A percentile compares a stretch with the other conserved stretches of the same genome.
These are phyloP conservation scores for Dysphania ambrosioides DNA, from an alignment of 148 eudicot species.

Conservation along the genomic window DNA sequence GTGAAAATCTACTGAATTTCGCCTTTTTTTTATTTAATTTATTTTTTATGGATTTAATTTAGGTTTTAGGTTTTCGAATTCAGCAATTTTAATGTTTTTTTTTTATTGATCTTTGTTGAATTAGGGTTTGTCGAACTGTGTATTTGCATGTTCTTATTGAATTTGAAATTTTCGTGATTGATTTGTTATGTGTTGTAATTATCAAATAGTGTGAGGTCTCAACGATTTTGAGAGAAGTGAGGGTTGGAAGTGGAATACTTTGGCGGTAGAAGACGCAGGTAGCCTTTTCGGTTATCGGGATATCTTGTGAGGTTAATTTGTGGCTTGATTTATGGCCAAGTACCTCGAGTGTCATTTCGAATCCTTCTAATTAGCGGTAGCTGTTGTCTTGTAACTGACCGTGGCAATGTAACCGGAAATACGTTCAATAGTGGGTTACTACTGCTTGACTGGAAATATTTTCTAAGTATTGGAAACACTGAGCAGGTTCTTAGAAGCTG, in stretches of 20 bases:
- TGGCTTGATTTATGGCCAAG: too few species aligned
- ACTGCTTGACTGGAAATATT: too few species aligned
- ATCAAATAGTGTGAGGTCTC: background rate
- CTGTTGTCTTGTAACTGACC: too few species aligned
- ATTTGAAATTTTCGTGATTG: background rate
- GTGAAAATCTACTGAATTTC: conserved; percentile 1
- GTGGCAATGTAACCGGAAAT: too few species aligned
- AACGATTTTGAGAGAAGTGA: background rate
- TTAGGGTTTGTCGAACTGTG: conserved; percentile 1
- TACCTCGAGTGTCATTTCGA: too few species aligned
- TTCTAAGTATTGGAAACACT: too few species aligned
- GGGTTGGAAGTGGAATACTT: conserved; percentile 9
- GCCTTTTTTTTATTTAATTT: background rate
- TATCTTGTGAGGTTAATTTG: too few species aligned
- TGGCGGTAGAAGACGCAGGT: background rate
- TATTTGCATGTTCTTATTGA: background rate
- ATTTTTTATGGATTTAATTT: background rate
- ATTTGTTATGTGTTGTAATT: background rate
- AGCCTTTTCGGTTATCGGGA: background rate
- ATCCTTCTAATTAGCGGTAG: too few species aligned
- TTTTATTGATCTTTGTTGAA: background rate
- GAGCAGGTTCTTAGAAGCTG: too few species aligned
- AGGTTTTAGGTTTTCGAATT: conserved; percentile 7
- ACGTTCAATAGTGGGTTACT: too few species aligned
- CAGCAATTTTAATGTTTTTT: background rate